Base-by-base conservation (phyloP, 495 filamentous ascomycete genomes). In the Xanthoparmelia taractica region DNA sequence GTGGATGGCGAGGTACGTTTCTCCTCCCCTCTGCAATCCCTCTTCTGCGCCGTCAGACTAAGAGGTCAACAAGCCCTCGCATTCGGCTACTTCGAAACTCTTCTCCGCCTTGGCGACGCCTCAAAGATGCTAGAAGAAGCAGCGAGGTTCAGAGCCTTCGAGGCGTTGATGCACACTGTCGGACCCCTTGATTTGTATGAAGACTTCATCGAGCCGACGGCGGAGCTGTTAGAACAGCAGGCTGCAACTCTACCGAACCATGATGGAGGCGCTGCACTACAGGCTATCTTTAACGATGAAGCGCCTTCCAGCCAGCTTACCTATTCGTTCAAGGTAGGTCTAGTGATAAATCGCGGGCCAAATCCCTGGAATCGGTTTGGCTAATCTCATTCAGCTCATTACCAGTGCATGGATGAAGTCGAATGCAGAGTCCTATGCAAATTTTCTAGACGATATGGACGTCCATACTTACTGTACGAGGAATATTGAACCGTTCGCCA, bases 1-100 rank as follows among this genome's bases (percentile, higher is more conserved):
- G 94, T 77, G 94, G 94, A 67, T 98, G 94, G 93, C 83, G 94
- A 87, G 94, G 93, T 96, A 83, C 59, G 72, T 40, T 41, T 10
- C 20, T 29, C 34, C 59, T 61, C 54, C 20, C 33, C 34, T 20
- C 50, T 41, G 18, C 33, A 43, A 62, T 58, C 38, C 66, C 71
- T 54, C 33, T 43, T 27, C 60, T 13, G 45, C 56, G 31, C 20
- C 23, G 50, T 57, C 50, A 7, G 50, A 63, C 55, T 52, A 25
- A 47, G 67, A 76, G 60, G 54, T 40, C 50, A 61, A 20, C 64
- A 65, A 97, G 94, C 94, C 48, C 86, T 96, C 72, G 93, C 85
- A 25, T 98, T 96, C 73, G 85, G 85, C 59, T 97, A 96, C 75
- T 96, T 95, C 67, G 94, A 98, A 75, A 85, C 83, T 40, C 78